Base-by-base conservation (phyloP, 345 rosid species). In the Citrus trifoliata region DNA sequence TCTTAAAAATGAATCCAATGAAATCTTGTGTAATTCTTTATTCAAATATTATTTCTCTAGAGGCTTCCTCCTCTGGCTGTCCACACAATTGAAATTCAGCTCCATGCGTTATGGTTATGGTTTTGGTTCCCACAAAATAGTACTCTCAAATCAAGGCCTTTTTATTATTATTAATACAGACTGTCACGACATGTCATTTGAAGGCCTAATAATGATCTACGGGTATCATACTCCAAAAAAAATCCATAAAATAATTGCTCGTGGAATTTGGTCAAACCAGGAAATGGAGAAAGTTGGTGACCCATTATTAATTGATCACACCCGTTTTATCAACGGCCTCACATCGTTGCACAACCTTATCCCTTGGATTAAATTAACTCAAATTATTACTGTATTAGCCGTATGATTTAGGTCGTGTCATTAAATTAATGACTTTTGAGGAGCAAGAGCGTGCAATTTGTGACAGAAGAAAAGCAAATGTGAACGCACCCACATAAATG, bases 401-500 rank as follows among this genome's bases (percentile, higher is more conserved):
- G 78, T 75, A 22, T 28, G 10, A 75, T 42, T 7, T 30, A 75
- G 42, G 78, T 48, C 30, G 48, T 13, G 6, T 48, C 9, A 62
- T 18, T 75, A 30, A 64, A 21, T 75, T 38, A 56, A 37, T 60
- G 22, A 10, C 32, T 24, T 56, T 71, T 4, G 5, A 4, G 21
- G 33, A 0, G 1, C 25, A 10, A 27, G 12, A 70, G 33, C 37
- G 55, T 70, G 55, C 22, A 27, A 70, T 3, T 25, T 46, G 32
- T 18, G 10, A 37, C 2, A 9, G 32, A 24, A 56, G 37, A 6
- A 18, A 37, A 16, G 16, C 62, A 37, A 64, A 60, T 87, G 86
- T 81, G 89, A 87, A 81, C 75, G 80, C 76, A 25, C 5, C 27
- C 27, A 18, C 35, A 8, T 0, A 28, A 13, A 70, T 67, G 70